Base-by-base conservation (phyloP, 768 basidiomycete genomes). In the Suillus tomentosus region DNA sequence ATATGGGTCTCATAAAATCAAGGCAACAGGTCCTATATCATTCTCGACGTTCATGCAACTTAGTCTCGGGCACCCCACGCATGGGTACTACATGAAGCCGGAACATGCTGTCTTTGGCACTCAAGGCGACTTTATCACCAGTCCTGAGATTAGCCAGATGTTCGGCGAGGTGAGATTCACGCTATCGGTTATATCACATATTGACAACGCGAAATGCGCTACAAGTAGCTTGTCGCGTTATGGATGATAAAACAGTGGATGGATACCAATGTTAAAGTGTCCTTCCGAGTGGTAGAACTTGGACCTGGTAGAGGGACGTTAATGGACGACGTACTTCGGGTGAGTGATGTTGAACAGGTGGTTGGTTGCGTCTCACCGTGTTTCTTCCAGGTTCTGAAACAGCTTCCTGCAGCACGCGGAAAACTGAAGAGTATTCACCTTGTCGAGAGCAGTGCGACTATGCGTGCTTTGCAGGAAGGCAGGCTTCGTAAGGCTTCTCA, bases 231-330 rank as follows among this genome's bases (percentile, higher is more conserved):
- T 6, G 77, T 97, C 15, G 95, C 85, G 0, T 79, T 98, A 58
- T 99, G 96, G 95, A 79, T 93, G 57, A 72, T 95, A 43, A 87
- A 87, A 0, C 88, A 90, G 68, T 97, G 92, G 87, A 77, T 82
- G 64, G 78, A 79, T 22, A 78, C 81, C 5, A 87, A 86, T 0
- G 72, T 70, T 5, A 79, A 84, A 0, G 69, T 73, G 3, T 76
- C 79, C 0, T 82, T 94, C 17, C 84, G 95, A 24, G 70, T 99
- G 1, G 82, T 99, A 53, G 97, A 99, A 72, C 85, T 99, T 13
- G 97, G 97, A 3, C 96, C 97, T 0, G 97, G 97, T 2, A 82
- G 90, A 57, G 97, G 96, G 1, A 98, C 96, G 0, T 79, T 99
- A 11, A 92, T 96, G 87, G 85, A 84, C 56, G 97, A 99, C 75